These are phyloP conservation scores for Flaveria bidentis DNA, from an alignment of 129 eudicot species.

Conservation along the genomic window DNA sequence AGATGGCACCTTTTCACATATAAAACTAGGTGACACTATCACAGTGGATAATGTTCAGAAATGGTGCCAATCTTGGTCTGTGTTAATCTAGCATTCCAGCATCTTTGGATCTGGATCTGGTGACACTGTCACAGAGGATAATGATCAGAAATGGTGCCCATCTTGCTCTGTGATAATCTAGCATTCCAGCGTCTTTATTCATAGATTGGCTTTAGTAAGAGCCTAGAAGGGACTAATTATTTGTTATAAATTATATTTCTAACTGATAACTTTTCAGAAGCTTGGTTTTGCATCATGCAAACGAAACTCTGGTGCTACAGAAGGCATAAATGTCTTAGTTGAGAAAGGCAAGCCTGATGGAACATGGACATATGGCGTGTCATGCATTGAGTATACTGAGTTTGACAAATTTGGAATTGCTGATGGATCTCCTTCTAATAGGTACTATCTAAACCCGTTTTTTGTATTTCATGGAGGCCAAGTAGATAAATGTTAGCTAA, in stretches of 20 bases:
- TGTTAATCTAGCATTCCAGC: slow-evolving; percentile 6
- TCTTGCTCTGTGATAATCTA: not conserved
- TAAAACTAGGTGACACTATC: slow-evolving; percentile 7
- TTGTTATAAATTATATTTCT: slow-evolving; percentile 16
- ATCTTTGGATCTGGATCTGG: not conserved
- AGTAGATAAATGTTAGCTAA: slow-evolving; percentile 15
- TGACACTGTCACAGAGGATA: slow-evolving; percentile 11
- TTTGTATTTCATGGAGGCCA: slow-evolving; percentile 17
- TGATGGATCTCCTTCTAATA: slow-evolving; percentile 50
- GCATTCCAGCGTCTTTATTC: not conserved
- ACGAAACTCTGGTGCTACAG: slow-evolving; percentile 86
- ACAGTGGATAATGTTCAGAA: not conserved
- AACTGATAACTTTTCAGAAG: slow-evolving; percentile 61
- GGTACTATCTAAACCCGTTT: slow-evolving; percentile 43
- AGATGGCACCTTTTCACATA: slow-evolving; percentile 24
- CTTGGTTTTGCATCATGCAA: slow-evolving; percentile 93
- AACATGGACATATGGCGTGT: slow-evolving; percentile 86
- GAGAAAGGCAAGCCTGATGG: slow-evolving; percentile 76
- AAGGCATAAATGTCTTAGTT: slow-evolving; percentile 84
- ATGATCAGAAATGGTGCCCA: not conserved
- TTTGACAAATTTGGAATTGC: slow-evolving; percentile 90
- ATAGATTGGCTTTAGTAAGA: slow-evolving; percentile 8
- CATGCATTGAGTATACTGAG: slow-evolving; percentile 96
- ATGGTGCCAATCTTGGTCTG: not conserved
- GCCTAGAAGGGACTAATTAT: not conserved